These are phyloP conservation scores for Sarocladium oryzae DNA, from an alignment of 2,329 filamentous ascomycete species.

Conservation along the genomic window DNA sequence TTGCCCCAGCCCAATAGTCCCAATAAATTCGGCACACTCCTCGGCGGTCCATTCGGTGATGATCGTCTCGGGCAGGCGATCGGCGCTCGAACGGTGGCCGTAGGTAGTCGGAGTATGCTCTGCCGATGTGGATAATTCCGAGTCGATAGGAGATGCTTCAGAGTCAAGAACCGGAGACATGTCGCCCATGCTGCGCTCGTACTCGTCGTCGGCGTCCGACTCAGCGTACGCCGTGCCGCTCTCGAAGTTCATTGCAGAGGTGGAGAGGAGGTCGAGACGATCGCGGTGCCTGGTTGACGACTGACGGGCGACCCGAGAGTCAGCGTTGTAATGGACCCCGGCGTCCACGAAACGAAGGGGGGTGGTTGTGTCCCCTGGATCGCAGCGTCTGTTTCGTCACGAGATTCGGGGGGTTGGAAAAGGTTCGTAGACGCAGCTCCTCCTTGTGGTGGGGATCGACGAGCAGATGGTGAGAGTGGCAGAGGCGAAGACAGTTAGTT, in stretches of 20 bases:
- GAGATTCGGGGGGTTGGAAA: not conserved
- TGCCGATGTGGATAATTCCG: slow-evolving; percentile 59
- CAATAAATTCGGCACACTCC: slow-evolving; percentile 85
- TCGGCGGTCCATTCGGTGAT: slow-evolving; percentile 78
- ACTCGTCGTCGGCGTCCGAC: slow-evolving; percentile 78
- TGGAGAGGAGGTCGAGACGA: not conserved
- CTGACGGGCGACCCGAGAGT: not conserved
- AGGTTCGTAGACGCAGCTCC: not conserved
- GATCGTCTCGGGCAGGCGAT: slow-evolving; percentile 64
- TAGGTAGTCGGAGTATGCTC: slow-evolving; percentile 79
- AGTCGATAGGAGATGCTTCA: slow-evolving; percentile 64
- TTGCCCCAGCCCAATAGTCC: slow-evolving; percentile 70
- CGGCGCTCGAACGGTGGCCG: slow-evolving; percentile 57
- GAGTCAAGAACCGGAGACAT: slow-evolving; percentile 64
- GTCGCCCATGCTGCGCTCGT: slow-evolving; percentile 65
- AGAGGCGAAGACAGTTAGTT: not conserved
- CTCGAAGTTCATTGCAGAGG: slow-evolving; percentile 50
- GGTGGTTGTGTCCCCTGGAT: slow-evolving; percentile 5
- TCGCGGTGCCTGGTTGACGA: not conserved
- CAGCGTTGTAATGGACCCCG: not conserved
- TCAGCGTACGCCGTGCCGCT: slow-evolving; percentile 67
- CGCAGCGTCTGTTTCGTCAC: slow-evolving; percentile 5
- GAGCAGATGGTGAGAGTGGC: not conserved
- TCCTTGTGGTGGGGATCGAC: not conserved
- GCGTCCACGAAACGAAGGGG: slow-evolving; percentile 9